Base-by-base conservation (phyloP, 176 grass and related monocot species). In the Hordeum marinum region DNA sequence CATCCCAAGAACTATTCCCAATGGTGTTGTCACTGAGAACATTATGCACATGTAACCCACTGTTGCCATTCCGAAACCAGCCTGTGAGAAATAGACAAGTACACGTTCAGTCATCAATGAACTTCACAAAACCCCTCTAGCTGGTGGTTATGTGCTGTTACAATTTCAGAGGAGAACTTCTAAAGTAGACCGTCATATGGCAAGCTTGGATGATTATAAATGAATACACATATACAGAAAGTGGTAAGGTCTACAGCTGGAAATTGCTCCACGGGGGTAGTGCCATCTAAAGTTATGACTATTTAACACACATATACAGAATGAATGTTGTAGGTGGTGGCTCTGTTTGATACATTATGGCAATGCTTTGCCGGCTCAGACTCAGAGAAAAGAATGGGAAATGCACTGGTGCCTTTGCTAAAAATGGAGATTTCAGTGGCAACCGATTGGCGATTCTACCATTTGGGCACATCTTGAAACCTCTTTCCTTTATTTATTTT, bases 31-130 rank as follows among this genome's bases (percentile, higher is more conserved):
- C 64, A 96, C 89, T 20, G 96, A 90, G 88, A 98, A 98, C 96
- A 98, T 95, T 80, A 98, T 66, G 76, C 96, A 98, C 96, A 96
- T 98, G 78, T 98, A 98, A 42, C 78, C 88, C 48, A 98, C 93
- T 10, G 93, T 96, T 46, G 76, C 62, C 84, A 95, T 54, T 52
- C 83, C 91, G 70, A 99, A 99, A 70, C 96, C 96, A 86, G 96
- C 96, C 96, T 98, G 91, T 63, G 67, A 88, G 39, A 78, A 84
- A 73, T 57, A 81, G 41, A 84, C 42, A 85, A 72, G 34, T 43
- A 76, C 23, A 42, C 13, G 45, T 68, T 85, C 50, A 70, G 61
- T 70, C 68, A 76, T 73, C n/a, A 83, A 68, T 20, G 46, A 80
- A 75, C 4, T 48, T 29, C 45, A 73, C 18, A 79, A 21, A 58